Evolutionary conservation across 805 yeast genomes (phyloP).

Genomic region (Candida caryicola): DNA sequence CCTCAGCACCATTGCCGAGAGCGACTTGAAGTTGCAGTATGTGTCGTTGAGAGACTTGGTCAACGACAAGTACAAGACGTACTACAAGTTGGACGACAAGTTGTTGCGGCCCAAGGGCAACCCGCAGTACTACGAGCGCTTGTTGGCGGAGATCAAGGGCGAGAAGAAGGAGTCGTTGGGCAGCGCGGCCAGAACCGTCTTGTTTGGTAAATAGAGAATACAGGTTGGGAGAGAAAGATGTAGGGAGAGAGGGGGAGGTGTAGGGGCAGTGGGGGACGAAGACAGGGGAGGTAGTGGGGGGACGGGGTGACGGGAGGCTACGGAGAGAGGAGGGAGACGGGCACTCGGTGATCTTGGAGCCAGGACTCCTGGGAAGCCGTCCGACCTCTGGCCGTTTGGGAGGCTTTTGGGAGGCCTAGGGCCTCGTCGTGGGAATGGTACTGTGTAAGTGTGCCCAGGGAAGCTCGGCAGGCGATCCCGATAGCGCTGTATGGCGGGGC

Average conservation of each 20-base stretch:
- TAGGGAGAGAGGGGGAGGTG: neutral
- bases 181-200: conserved; percentile 68
- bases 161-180: conserved; percentile 63
- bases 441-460: no score
- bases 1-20: conserved; percentile 41
- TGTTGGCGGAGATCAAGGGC: conserved; percentile 68
- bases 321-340: no score
- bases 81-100: conserved; percentile 64
- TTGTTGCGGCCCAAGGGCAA: conserved; percentile 80
- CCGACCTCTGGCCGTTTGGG: no score
- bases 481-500: no score
- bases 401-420: no score
- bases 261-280: no score
- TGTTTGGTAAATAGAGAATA: conserved; percentile 61
- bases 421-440: no score
- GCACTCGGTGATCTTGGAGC: no score
- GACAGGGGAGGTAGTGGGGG: no score
- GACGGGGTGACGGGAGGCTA: no score
- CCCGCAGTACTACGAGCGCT: conserved; percentile 70
- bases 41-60: conserved; percentile 54
- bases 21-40: conserved; percentile 56
- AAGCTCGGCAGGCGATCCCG: no score
- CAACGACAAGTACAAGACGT: conserved; percentile 59
- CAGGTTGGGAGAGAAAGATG: neutral
- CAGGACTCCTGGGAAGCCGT: no score